A percentile compares a stretch with the other conserved stretches of the same genome.
Conservation (phyloP, 129 eudicot genomes). For the Mikania micrantha region DNA sequence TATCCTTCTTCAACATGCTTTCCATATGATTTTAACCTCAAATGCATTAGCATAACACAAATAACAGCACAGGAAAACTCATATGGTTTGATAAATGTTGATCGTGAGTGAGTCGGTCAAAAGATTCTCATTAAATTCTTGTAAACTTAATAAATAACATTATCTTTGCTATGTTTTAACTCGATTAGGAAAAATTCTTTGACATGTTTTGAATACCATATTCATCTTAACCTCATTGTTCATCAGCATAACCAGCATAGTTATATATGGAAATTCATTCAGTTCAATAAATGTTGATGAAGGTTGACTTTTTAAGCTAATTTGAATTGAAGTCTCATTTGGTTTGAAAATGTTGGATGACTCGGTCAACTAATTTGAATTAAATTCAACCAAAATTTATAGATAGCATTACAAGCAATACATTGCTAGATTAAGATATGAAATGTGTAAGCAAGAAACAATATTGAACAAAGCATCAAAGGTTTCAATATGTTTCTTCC, state of each 20-base stretch:
- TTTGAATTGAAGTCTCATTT: neutral
- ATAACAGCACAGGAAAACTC: too few relatives aligned
- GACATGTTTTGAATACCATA: neutral
- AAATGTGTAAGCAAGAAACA: neutral
- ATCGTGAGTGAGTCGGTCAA: too few relatives aligned
- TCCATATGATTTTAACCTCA: too few relatives aligned
- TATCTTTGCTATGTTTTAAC: neutral
- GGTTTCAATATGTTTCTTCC: neutral
- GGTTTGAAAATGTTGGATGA: too few relatives aligned
- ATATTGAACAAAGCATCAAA: slow-evolving; percentile 6
- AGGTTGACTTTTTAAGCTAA: neutral
- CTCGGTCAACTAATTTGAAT: neutral
- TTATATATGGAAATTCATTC: neutral
- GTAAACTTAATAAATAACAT: too few relatives aligned
- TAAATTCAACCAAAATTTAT: neutral
- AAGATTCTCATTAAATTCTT: too few relatives aligned
- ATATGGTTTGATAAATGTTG: too few relatives aligned
- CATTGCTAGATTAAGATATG: neutral
- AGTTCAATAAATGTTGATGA: neutral
- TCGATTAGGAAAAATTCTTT: neutral
- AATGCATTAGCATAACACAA: too few relatives aligned
- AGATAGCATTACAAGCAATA: neutral
- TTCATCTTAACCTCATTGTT: neutral
- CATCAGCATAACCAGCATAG: neutral
- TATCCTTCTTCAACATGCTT: too few relatives aligned